phyloP scores from a whole-genome alignment of 169 alveolate species.

The Babesia bigemina region DNA sequence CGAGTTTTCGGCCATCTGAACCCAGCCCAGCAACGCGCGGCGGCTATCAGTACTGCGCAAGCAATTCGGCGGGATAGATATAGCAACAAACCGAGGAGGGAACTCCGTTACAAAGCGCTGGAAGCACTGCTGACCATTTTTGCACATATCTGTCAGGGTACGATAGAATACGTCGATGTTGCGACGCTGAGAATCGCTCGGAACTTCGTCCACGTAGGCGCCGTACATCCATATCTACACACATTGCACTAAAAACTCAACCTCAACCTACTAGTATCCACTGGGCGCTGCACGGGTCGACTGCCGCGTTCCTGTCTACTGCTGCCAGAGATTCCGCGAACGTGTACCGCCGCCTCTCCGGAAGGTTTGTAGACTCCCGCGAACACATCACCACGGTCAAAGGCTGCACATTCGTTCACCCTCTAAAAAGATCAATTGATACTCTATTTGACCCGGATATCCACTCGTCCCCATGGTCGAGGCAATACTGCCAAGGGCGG shows the following conservation, averaged over 20 bases:
- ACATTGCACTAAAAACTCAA: background rate
- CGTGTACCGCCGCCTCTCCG: slow-evolving; percentile 31
- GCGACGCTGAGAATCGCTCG: slow-evolving; percentile 42
- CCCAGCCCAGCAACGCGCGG: slow-evolving; percentile 61
- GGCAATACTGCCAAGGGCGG: background rate
- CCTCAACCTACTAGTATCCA: slow-evolving; percentile 50
- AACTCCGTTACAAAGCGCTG: slow-evolving; percentile 30
- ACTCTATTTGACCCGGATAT: background rate
- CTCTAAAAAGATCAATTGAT: no score
- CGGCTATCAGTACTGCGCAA: slow-evolving; percentile 46
- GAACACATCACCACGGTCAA: background rate
- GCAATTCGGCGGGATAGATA: background rate
- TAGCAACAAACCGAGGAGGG: slow-evolving; percentile 51
- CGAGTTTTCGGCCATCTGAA: slow-evolving; percentile 69
- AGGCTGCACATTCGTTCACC: background rate
- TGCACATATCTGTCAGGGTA: slow-evolving; percentile 65
- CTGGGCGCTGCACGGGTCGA: slow-evolving; percentile 71
- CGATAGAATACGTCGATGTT: slow-evolving; percentile 53
- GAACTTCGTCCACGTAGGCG: slow-evolving; percentile 55
- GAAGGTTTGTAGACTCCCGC: background rate
- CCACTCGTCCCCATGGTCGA: slow-evolving; percentile 5
- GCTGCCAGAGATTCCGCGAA: slow-evolving; percentile 58
- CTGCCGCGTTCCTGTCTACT: slow-evolving; percentile 59
- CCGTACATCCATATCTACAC: slow-evolving; percentile 67
- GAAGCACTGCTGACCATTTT: slow-evolving; percentile 47